Percentiles rank a stretch among this genome's conserved stretches.
Evolutionary conservation across 768 basidiomycete genomes (phyloP).

Genomic region (Amanita pallidorosea): DNA sequence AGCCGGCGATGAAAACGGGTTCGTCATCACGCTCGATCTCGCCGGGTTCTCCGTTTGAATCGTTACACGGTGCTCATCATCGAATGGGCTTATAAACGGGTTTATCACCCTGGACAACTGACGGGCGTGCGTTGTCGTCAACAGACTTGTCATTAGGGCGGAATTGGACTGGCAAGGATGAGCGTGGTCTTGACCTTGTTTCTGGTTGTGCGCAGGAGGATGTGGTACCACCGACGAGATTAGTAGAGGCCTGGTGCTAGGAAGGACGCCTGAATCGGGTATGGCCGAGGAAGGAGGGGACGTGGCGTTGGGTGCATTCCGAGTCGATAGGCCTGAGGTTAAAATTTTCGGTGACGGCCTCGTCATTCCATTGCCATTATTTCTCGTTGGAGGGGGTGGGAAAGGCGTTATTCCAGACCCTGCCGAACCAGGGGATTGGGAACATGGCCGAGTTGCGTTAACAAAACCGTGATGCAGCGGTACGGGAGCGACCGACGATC

Average conservation of each 20-base stretch:
- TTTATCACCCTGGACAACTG: constrained; percentile 28
- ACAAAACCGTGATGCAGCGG: constrained; percentile 12
- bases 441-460: constrained; percentile 11
- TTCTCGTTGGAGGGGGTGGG: constrained; percentile 33
- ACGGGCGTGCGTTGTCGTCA: constrained; percentile 32
- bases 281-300: not conserved
- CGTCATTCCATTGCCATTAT: constrained; percentile 12
- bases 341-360: not conserved
- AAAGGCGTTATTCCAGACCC: constrained; percentile 6
- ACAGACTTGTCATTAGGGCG: constrained; percentile 25
- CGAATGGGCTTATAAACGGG: constrained; percentile 74
- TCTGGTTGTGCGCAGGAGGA: constrained; percentile 3
- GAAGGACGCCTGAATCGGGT: constrained; percentile 1
- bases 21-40: not conserved
- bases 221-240: constrained; percentile 6
- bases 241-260: constrained; percentile 3
- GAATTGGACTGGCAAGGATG: constrained; percentile 11
- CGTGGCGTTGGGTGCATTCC: not conserved
- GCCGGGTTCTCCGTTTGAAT: constrained; percentile 10
- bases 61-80: constrained; percentile 46
- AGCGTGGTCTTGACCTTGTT: constrained; percentile 2
- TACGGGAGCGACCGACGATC: constrained; percentile 7
- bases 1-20: constrained; percentile 3
- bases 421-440: not conserved
- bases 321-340: not conserved